phyloP scores from a whole-genome alignment of 2,329 filamentous ascomycete genomes.

The Epichloe aotearoae region DNA sequence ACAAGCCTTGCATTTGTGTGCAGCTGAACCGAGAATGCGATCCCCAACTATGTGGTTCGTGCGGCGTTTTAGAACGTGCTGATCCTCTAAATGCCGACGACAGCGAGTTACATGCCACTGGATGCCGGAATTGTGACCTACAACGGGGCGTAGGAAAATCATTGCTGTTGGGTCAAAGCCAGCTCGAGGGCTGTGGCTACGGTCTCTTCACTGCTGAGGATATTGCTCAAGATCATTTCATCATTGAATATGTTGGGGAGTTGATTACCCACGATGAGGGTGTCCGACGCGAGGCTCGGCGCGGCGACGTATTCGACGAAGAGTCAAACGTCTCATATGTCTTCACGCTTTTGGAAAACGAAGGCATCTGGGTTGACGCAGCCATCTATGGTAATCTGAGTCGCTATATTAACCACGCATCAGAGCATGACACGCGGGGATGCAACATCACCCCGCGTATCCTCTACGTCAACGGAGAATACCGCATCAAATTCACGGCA shows the following conservation, averaged over 20 bases:
- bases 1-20: conserved; percentile 55
- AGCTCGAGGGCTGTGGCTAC: conserved; percentile 55
- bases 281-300: conserved; percentile 50
- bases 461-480: conserved; percentile 60
- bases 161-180: conserved; percentile 56
- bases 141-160: conserved; percentile 55
- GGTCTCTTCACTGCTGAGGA: conserved; percentile 61
- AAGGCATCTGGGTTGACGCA: conserved; percentile 58
- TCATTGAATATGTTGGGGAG: conserved; percentile 73
- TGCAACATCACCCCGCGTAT: conserved; percentile 53
- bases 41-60: conserved; percentile 57
- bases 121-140: conserved; percentile 60
- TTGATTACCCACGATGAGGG: conserved; percentile 58
- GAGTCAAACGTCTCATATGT: conserved; percentile 50
- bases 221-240: conserved; percentile 54
- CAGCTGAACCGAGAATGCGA: conserved; percentile 69
- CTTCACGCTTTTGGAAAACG: conserved; percentile 45
- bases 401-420: conserved; percentile 72
- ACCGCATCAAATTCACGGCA: conserved; percentile 63
- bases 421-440: conserved; percentile 33
- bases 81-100: conserved; percentile 55
- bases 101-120: conserved; percentile 38
- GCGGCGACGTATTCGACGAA: conserved; percentile 47
- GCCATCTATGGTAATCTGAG: conserved; percentile 68
- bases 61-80: conserved; percentile 55